Base-by-base conservation (phyloP, 2,329 filamentous ascomycete species). In the Dryadomyces quercivorus region DNA sequence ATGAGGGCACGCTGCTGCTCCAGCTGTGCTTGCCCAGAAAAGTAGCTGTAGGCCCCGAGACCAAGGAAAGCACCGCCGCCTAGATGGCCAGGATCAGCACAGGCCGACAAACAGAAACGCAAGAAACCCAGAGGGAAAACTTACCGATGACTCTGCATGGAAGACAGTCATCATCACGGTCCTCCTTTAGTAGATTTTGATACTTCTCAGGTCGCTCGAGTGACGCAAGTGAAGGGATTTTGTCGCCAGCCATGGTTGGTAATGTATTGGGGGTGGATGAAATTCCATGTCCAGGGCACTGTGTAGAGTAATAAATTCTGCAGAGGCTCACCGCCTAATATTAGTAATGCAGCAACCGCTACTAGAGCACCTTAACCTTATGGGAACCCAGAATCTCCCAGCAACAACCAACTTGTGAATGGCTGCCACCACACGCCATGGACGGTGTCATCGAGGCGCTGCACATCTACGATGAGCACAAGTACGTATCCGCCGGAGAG, bases 391-490 rank as follows among this genome's bases (percentile, higher is more conserved):
- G 26, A 31, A 31, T 31, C 26, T 31, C 26, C 42, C 16, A 44
- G 42, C 36, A 44, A 6, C 36, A 40, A 40, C 36, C 36, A 3
- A 48, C 26, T 48, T 48, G 20, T 22, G 16, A 20, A n/a, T 40
- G 36, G 36, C 36, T 26, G 38, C 31, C 31, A 40, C 48, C n/a
- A 20, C 21, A 31, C 21, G 63, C 70, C 67, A 92, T 91, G 86
- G 88, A 80, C 73, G 83, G 88, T 73, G 82, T 87, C 66, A 87
- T 98, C 66, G 92, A 97, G 76, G 93, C 92, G 67, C 77, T 98
- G 65, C 92, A 97, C 75, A 90, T 98, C 68, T 96, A 87, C 70
- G 91, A 97, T 80, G 91, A 96, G 75, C 83, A 91, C 72, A 89
- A 91, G 91, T 95, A 74, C 65, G 78, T 51, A 1, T 22, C 2